A percentile compares a stretch with the other conserved stretches of the same genome.
Conservation (phyloP, 257 asterid genomes). For the Nicotiana tomentosiformis region DNA sequence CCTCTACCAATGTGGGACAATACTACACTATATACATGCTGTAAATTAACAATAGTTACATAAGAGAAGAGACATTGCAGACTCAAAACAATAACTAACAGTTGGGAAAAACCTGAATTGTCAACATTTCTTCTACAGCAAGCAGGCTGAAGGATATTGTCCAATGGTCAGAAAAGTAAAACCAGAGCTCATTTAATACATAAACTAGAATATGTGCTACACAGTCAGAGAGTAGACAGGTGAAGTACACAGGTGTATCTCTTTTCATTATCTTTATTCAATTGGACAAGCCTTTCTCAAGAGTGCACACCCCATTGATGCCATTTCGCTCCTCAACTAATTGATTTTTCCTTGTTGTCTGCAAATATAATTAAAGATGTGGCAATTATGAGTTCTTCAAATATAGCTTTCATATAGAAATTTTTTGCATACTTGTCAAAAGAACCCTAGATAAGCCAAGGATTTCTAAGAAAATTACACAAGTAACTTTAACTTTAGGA, state of each 20-base stretch:
- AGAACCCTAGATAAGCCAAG: no score
- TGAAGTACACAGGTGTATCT: constrained; percentile 7
- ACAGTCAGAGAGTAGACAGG: background rate
- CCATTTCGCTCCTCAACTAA: constrained; percentile 49
- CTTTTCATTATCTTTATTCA: background rate
- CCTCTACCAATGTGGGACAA: no score
- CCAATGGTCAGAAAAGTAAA: background rate
- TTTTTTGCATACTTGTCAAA: background rate
- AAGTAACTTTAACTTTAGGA: no score
- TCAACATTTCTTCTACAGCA: constrained; percentile 47
- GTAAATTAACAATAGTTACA: background rate
- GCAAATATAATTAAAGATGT: constrained; percentile 5
- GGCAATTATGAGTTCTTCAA: background rate
- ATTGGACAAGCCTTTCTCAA: background rate
- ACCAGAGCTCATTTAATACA: background rate
- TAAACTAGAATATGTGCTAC: background rate
- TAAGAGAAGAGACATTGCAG: background rate
- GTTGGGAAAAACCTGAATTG: constrained; percentile 49
- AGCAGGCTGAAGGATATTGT: constrained; percentile 38
- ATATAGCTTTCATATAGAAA: background rate
- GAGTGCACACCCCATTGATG: constrained; percentile 48
- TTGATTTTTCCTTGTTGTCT: constrained; percentile 40
- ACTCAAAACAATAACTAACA: background rate
- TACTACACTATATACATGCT: no score
- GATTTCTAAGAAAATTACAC: no score